Evolutionary conservation across 2,329 filamentous ascomycete genomes (phyloP), one percentile per base, ranked within the genome.

Genomic region (Cylindrodendrum hubeiense): DNA sequence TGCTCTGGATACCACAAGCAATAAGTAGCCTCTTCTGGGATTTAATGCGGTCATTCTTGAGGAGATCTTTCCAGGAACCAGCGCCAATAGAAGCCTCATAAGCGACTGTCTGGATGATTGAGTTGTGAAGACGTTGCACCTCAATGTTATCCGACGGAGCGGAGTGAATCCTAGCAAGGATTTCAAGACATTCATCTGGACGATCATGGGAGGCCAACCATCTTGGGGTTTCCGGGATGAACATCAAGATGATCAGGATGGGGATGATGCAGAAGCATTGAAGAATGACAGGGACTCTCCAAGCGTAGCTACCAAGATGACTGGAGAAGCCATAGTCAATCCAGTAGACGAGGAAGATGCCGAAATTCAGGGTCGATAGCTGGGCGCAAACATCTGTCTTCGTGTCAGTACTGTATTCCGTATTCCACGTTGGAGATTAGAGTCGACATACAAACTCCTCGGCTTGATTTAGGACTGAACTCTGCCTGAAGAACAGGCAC

Each of bases 281-380:
- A 4, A 84, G 67, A 4, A 79, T 77, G n/a, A 82, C 76, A 1
- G 81, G 81, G 2, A 83, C 62, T 4, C 82, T 69, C 82, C 81
- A 83, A 7, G 79, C 74, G 53, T 78, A 81, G 67, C 76, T 78
- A 1, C 68, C 63, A 0, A 59, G 26, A 1, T 76, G 72, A 0
- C 70, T 74, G 1, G 76, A 79, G 46, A 84, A 78, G 13, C 73
- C 82, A 47, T 83, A 83, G 53, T 84, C 80, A 61, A 84, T 80
- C 81, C 83, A 84, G 65, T 84, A 84, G 2, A 80, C 78, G 28
- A 84, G 68, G 53, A 81, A 78, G 53, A 83, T 82, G 2, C 80
- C 83, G 17, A 84, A 79, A 65, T 84, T 85, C 19, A 85, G 78
- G 1, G 82, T 84, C 0, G 82, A 82, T 4, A 85, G 72, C 63